These are phyloP conservation scores for Aspergillus fijiensis DNA, from an alignment of 2,329 filamentous ascomycete species.

Conservation along the genomic window DNA sequence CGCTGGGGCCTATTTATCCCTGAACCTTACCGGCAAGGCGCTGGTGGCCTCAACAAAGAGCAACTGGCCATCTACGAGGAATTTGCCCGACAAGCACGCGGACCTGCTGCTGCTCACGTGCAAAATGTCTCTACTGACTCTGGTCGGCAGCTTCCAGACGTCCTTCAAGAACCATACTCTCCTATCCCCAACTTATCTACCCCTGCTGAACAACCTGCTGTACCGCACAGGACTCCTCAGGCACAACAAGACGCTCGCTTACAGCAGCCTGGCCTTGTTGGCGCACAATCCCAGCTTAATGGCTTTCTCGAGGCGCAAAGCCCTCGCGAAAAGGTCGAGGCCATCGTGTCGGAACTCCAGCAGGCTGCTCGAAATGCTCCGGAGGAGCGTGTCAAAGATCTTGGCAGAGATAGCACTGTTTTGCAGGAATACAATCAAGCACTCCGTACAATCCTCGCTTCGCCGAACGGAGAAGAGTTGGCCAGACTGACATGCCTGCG, in stretches of 20 bases:
- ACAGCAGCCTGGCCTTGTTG: slow-evolving; percentile 38
- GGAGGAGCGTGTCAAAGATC: slow-evolving; percentile 59
- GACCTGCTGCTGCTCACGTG: slow-evolving; percentile 53
- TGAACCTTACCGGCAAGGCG: slow-evolving; percentile 84
- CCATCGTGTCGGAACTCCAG: slow-evolving; percentile 57
- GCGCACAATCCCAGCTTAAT: slow-evolving; percentile 54
- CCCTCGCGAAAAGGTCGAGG: slow-evolving; percentile 54
- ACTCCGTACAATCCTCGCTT: slow-evolving; percentile 52
- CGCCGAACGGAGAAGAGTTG: slow-evolving; percentile 57
- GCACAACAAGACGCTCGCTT: slow-evolving; percentile 47
- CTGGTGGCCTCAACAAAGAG: slow-evolving; percentile 79
- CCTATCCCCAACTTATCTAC: slow-evolving; percentile 61
- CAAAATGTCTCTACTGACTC: slow-evolving; percentile 59
- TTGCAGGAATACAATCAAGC: slow-evolving; percentile 60
- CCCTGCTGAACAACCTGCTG: slow-evolving; percentile 61
- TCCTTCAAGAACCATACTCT: slow-evolving; percentile 61
- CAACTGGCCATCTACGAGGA: slow-evolving; percentile 97
- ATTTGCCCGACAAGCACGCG: slow-evolving; percentile 81
- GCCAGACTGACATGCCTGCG: slow-evolving; percentile 57
- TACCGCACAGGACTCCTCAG: slow-evolving; percentile 59
- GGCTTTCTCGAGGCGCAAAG: slow-evolving; percentile 59
- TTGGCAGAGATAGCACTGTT: slow-evolving; percentile 55
- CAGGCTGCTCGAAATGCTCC: slow-evolving; percentile 56
- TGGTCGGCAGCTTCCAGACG: slow-evolving; percentile 61
- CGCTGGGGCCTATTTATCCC: slow-evolving; percentile 93